Evolutionary conservation across 306 rosid genomes (phyloP).

Genomic region (Corylus avellana): DNA sequence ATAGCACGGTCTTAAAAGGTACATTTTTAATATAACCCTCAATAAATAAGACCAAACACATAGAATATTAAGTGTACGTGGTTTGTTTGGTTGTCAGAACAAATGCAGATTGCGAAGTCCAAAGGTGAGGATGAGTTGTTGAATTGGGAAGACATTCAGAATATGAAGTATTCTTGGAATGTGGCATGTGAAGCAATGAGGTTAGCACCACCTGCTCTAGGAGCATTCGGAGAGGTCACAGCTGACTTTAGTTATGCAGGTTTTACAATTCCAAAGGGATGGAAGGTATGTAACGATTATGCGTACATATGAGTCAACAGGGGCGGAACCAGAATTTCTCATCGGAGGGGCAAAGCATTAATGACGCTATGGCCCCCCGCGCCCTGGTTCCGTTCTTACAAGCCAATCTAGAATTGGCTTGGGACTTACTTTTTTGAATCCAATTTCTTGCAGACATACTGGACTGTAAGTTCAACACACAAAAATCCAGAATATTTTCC

Average conservation of each 20-base stretch:
- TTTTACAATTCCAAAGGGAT: slow-evolving; percentile 25
- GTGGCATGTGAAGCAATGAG: slow-evolving; percentile 24
- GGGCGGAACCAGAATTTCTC: no score
- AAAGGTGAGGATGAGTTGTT: slow-evolving; percentile 25
- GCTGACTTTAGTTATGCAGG: slow-evolving; percentile 16
- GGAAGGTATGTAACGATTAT: slow-evolving; percentile 14
- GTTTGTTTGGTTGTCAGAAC: background rate
- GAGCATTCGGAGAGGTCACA: slow-evolving; percentile 18
- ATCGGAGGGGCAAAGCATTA: no score
- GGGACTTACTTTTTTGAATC: background rate
- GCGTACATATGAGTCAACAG: background rate
- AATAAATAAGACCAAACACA: no score
- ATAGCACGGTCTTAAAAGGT: slow-evolving; percentile 18
- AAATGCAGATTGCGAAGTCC: slow-evolving; percentile 22
- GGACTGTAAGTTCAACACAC: slow-evolving; percentile 12
- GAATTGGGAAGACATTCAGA: slow-evolving; percentile 27
- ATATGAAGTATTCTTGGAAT: slow-evolving; percentile 34
- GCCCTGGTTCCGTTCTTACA: no score
- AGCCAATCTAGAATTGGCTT: no score
- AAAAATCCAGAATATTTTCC: slow-evolving; percentile 25
- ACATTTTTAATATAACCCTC: background rate
- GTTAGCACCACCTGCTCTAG: slow-evolving; percentile 14
- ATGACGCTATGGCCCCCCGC: no score
- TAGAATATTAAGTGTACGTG: no score
- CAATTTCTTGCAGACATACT: slow-evolving; percentile 8